These are phyloP conservation scores for Evernia prunastri DNA, from an alignment of 495 filamentous ascomycete species.

Conservation along the genomic window DNA sequence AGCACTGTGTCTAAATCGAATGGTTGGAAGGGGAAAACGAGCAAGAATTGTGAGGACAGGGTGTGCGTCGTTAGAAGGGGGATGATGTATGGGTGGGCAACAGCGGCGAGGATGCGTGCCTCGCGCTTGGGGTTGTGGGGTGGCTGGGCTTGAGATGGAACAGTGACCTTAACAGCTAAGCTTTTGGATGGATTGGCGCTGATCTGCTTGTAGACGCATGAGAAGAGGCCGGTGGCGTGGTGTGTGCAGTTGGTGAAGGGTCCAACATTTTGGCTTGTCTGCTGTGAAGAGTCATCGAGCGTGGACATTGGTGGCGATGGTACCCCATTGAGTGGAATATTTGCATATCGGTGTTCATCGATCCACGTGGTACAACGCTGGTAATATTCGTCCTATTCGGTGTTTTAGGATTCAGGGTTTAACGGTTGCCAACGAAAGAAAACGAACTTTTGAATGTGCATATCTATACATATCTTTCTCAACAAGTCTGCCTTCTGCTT, in stretches of 20 bases:
- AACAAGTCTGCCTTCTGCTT: constrained; percentile 17
- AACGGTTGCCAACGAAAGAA: constrained; percentile 23
- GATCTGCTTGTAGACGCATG: constrained; percentile 65
- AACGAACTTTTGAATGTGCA: constrained; percentile 19
- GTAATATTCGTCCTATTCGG: constrained; percentile 19
- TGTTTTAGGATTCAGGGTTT: constrained; percentile 21
- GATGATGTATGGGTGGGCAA: constrained; percentile 50
- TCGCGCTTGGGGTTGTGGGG: constrained; percentile 80
- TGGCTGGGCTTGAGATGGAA: constrained; percentile 59
- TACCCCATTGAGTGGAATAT: neutral
- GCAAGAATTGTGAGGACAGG: constrained; percentile 59
- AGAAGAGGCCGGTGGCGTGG: constrained; percentile 70
- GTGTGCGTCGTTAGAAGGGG: constrained; percentile 63
- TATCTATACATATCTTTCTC: constrained; percentile 8
- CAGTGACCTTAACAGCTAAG: constrained; percentile 83
- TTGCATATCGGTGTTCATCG: neutral
- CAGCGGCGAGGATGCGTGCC: constrained; percentile 57
- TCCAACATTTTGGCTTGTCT: constrained; percentile 47
- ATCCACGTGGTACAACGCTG: constrained; percentile 10
- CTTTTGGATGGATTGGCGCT: constrained; percentile 31
- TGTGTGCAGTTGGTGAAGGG: constrained; percentile 62
- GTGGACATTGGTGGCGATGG: neutral
- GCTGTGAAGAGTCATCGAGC: neutral
- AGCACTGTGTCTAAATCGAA: constrained; percentile 63
- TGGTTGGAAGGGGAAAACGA: constrained; percentile 80